Evolutionary conservation across 345 rosid genomes (phyloP).

Genomic region (Populus tremula): DNA sequence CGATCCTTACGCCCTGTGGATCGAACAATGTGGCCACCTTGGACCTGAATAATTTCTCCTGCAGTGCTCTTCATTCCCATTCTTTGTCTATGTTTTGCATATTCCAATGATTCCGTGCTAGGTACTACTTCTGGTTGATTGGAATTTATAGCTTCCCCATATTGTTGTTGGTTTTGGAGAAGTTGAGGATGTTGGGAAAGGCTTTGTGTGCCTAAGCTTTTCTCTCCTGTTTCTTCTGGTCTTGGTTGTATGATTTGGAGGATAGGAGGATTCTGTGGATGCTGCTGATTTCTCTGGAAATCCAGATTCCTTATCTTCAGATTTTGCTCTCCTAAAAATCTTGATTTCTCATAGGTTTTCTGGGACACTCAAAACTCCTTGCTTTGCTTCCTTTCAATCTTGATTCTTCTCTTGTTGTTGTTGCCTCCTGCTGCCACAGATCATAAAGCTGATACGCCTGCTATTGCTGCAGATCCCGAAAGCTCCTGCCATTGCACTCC

Average conservation of each 20-base stretch:
- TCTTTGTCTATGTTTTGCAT: constrained; percentile 22
- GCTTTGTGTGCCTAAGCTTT: constrained; percentile 5
- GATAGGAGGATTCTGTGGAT: constrained; percentile 11
- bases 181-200: constrained; percentile 11
- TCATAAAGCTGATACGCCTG: constrained; percentile 40
- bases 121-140: not conserved
- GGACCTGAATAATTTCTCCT: constrained; percentile 71
- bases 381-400: not conserved
- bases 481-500: constrained; percentile 45
- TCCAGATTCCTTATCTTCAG: constrained; percentile 35
- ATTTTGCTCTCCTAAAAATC: not conserved
- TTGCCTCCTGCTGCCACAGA: constrained; percentile 26
- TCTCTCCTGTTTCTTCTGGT: constrained; percentile 15
- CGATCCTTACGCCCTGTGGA: constrained; percentile 75
- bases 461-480: constrained; percentile 46
- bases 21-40: constrained; percentile 79
- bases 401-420: constrained; percentile 23
- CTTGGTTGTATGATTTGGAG: constrained; percentile 7
- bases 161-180: constrained; percentile 32
- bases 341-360: constrained; percentile 3
- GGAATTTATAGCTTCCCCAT: constrained; percentile 23
- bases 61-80: constrained; percentile 48
- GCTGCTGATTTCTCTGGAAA: constrained; percentile 31
- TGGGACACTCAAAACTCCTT: not conserved
- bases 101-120: constrained; percentile 6